Evolutionary conservation across 202 grass and related monocot genomes (phyloP).

Genomic region (Carex arenaria): DNA sequence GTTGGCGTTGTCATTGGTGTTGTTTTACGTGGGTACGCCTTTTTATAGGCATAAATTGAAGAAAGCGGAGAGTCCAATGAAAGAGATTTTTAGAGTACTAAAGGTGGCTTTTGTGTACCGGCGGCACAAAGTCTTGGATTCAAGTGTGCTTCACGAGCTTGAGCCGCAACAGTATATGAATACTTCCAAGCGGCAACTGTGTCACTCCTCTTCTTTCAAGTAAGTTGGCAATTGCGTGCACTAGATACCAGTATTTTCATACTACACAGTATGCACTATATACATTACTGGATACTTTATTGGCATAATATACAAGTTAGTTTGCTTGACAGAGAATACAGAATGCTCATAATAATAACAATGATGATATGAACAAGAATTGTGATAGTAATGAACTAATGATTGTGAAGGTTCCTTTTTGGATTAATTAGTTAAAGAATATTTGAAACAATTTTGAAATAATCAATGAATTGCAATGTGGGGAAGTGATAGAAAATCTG

Average conservation of each 20-base stretch:
- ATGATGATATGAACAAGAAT: not conserved
- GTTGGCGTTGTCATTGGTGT: constrained; percentile 31
- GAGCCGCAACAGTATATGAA: constrained; percentile 30
- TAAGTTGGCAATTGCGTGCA: constrained; percentile 4
- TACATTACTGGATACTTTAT: too few species aligned
- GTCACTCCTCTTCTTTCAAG: constrained; percentile 26
- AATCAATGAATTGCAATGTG: not conserved
- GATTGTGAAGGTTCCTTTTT: not conserved
- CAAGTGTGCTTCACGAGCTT: constrained; percentile 36
- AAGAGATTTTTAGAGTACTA: constrained; percentile 27
- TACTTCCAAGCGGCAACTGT: constrained; percentile 41
- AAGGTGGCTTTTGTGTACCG: constrained; percentile 32
- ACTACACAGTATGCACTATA: too few species aligned
- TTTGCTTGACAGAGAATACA: not conserved
- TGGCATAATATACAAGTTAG: too few species aligned
- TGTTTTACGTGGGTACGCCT: constrained; percentile 47
- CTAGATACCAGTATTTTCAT: not conserved
- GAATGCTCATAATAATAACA: not conserved
- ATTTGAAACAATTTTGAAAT: not conserved
- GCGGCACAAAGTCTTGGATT: not conserved
- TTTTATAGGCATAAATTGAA: constrained; percentile 49
- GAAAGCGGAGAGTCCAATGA: constrained; percentile 26
- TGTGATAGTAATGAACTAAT: not conserved
- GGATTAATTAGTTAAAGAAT: not conserved
- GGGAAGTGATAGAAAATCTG: not conserved